These are phyloP conservation scores for Neoboletus magnificus DNA, from an alignment of 768 basidiomycete genomes.

Conservation along the genomic window DNA sequence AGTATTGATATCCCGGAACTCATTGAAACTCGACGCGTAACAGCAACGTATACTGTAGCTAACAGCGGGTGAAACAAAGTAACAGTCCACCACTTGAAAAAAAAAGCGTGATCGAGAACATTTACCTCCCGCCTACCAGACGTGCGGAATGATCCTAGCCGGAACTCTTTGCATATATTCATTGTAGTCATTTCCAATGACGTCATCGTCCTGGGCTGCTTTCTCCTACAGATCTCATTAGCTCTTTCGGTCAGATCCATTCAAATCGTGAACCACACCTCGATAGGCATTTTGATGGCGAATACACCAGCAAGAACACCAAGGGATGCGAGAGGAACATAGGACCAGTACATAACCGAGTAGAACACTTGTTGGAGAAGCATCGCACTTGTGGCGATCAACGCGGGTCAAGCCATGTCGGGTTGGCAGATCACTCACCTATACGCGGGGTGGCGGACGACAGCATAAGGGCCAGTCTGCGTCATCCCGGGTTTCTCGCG, in stretches of 20 bases:
- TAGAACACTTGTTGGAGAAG: constrained; percentile 24
- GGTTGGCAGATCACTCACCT: constrained; percentile 19
- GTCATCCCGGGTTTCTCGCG: constrained; percentile 31
- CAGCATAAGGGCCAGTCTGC: constrained; percentile 33
- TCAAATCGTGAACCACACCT: constrained; percentile 20
- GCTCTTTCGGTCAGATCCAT: background rate
- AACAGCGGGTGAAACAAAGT: background rate
- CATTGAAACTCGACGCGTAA: constrained; percentile 18
- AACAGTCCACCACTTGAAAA: background rate
- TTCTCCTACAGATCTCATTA: constrained; percentile 24
- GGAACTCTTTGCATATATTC: constrained; percentile 30
- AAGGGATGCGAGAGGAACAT: constrained; percentile 30
- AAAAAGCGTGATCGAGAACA: background rate
- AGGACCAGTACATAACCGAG: constrained; percentile 34
- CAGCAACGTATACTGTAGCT: constrained; percentile 7
- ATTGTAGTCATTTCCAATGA: constrained; percentile 24
- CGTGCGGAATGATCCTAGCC: constrained; percentile 29
- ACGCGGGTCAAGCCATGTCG: background rate
- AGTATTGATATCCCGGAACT: constrained; percentile 35
- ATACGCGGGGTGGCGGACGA: constrained; percentile 38
- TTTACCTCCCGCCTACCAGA: constrained; percentile 23
- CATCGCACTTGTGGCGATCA: constrained; percentile 12
- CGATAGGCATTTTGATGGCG: constrained; percentile 34
- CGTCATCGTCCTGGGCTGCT: constrained; percentile 25
- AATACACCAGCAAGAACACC: constrained; percentile 24